These are phyloP conservation scores for Backusella sp. DNA, from an alignment of 192 early-diverging fungal species.

Conservation along the genomic window DNA sequence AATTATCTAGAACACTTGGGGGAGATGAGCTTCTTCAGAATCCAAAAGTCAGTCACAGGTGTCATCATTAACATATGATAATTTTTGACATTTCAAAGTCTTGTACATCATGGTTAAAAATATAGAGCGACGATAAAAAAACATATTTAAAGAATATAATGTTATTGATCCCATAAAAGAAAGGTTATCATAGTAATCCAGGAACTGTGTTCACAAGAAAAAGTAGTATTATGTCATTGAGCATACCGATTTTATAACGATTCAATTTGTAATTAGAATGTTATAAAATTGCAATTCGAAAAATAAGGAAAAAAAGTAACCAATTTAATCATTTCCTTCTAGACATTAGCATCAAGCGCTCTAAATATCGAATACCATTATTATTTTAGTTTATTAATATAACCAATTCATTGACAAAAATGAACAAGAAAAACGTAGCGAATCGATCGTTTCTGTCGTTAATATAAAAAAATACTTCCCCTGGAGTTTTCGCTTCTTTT, in stretches of 20 bases:
- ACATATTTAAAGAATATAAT: background rate
- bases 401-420: background rate
- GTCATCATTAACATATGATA: background rate
- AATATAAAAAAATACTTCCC: background rate
- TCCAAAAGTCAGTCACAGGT: background rate
- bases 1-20: background rate
- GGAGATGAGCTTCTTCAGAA: background rate
- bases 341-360: background rate
- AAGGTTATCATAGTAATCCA: background rate
- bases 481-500: background rate
- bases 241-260: background rate
- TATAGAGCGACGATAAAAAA: background rate
- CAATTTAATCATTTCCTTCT: background rate
- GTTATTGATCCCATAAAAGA: background rate
- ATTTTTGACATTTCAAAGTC: background rate
- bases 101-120: background rate
- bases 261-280: no score
- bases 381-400: background rate
- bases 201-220: background rate
- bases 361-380: background rate
- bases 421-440: background rate
- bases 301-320: background rate
- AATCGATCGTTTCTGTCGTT: background rate
- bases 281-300: background rate
- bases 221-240: background rate